These are phyloP conservation scores for Schrenkiella parvula DNA, from an alignment of 345 rosid genomes.

Conservation along the genomic window DNA sequence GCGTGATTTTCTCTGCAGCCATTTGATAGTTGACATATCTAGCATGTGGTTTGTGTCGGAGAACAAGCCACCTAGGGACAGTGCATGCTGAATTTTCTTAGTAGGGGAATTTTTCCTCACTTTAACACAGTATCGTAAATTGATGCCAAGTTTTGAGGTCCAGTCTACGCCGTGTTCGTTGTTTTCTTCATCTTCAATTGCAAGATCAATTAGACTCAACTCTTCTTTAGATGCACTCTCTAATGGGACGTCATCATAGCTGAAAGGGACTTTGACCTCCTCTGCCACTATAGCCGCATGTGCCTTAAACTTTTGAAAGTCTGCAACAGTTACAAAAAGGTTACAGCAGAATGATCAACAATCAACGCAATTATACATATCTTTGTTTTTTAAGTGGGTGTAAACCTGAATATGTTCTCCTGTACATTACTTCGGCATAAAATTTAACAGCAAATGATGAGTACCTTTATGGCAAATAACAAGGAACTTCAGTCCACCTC, in stretches of 20 bases:
- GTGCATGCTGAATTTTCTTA: constrained; percentile 70
- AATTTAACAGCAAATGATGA: neutral
- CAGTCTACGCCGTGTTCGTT: constrained; percentile 67
- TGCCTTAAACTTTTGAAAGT: constrained; percentile 87
- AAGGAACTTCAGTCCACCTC: constrained; percentile 81
- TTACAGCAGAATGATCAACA: constrained; percentile 13
- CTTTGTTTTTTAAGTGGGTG: neutral
- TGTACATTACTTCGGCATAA: neutral
- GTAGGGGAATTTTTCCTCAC: constrained; percentile 65
- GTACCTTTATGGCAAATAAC: constrained; percentile 91
- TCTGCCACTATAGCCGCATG: constrained; percentile 74
- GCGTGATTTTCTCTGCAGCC: constrained; percentile 76
- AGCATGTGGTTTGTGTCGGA: constrained; percentile 39
- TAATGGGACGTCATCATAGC: constrained; percentile 54
- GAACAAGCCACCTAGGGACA: constrained; percentile 73
- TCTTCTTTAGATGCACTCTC: constrained; percentile 66
- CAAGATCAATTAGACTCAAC: constrained; percentile 76
- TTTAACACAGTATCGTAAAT: constrained; percentile 72
- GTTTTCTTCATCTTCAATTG: constrained; percentile 64
- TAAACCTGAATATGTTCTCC: neutral
- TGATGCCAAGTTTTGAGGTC: constrained; percentile 84
- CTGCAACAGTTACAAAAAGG: constrained; percentile 41
- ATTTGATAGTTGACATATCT: constrained; percentile 49
- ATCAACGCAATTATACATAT: neutral
- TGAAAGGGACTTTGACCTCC: constrained; percentile 60